Conservation (phyloP, 345 rosid genomes). For the Eutrema yunnanense region DNA sequence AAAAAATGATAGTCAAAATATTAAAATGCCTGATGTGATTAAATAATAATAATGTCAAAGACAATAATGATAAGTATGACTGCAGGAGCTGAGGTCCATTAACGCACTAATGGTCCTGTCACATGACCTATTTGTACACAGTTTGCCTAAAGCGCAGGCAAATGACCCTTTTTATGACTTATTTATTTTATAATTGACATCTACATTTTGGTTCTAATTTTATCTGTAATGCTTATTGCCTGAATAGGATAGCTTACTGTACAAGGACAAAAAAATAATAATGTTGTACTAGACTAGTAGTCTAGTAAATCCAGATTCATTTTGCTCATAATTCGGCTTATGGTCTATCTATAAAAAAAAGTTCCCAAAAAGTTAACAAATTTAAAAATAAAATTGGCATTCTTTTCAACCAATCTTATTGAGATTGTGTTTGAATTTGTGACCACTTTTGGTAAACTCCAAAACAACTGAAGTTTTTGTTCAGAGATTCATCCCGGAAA, state of each 20-base stretch:
- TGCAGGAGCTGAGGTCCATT: background rate
- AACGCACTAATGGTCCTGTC: background rate
- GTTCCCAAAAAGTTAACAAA: no score
- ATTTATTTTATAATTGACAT: slow-evolving; percentile 6
- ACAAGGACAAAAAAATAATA: no score
- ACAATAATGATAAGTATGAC: background rate
- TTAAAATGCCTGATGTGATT: background rate
- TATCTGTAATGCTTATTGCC: background rate
- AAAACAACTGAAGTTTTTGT: no score
- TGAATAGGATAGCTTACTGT: background rate
- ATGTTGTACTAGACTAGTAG: no score
- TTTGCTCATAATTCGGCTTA: background rate
- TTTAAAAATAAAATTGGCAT: background rate
- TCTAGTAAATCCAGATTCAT: background rate
- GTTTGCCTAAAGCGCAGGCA: slow-evolving; percentile 17
- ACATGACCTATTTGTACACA: background rate
- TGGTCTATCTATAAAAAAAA: background rate
- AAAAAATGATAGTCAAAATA: background rate
- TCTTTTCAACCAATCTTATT: background rate
- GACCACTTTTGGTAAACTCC: background rate
- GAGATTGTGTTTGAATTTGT: background rate
- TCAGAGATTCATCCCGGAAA: background rate
- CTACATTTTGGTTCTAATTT: background rate
- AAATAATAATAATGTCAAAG: background rate
- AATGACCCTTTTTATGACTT: background rate